These are phyloP conservation scores for Colletotrichum godetiae DNA, from an alignment of 2,329 filamentous ascomycete genomes.

Conservation along the genomic window DNA sequence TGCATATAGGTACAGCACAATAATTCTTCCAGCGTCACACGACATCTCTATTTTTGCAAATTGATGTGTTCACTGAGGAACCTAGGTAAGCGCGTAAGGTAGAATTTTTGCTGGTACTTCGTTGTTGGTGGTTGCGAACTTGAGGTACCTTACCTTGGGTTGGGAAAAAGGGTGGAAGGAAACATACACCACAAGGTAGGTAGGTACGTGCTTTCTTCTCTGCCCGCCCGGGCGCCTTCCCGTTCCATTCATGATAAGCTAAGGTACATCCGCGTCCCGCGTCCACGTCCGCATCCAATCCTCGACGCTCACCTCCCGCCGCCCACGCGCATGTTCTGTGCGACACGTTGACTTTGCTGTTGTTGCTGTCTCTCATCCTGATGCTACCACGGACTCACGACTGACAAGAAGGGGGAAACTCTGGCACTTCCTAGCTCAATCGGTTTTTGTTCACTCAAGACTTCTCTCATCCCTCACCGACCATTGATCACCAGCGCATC, in stretches of 20 bases:
- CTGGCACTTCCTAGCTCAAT: constrained; percentile 4
- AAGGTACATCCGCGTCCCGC: neutral
- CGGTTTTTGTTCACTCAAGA: neutral
- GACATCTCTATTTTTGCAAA: neutral
- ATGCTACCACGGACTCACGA: neutral
- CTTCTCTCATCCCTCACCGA: neutral
- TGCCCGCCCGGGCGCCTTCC: neutral
- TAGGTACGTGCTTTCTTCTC: neutral
- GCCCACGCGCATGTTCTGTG: neutral
- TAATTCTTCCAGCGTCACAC: neutral
- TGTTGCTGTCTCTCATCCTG: neutral
- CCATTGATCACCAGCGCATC: neutral
- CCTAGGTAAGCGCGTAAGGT: no score
- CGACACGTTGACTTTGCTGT: neutral
- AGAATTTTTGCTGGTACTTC: no score
- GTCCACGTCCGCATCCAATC: neutral
- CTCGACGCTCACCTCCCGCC: neutral
- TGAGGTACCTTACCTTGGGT: no score
- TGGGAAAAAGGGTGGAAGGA: neutral
- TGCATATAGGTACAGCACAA: neutral
- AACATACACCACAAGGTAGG: no score
- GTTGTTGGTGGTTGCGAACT: no score
- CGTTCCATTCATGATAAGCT: neutral
- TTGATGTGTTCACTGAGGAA: no score
- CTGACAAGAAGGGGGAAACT: neutral